Evolutionary conservation across 2,329 filamentous ascomycete genomes (phyloP).

Genomic region (Arthrobotrys pseudoclavata): DNA sequence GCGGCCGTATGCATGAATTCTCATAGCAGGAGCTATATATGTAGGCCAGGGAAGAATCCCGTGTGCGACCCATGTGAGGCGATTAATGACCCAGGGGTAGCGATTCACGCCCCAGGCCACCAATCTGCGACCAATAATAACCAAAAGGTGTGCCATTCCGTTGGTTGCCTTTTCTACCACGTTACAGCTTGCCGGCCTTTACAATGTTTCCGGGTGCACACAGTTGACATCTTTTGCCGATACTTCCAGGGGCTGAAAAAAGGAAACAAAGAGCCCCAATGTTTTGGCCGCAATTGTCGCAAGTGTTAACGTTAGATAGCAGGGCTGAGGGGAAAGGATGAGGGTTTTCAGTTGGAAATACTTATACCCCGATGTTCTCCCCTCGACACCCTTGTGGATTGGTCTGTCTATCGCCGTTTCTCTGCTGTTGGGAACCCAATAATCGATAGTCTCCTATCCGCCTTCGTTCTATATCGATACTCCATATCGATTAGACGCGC

Average conservation of each 20-base stretch:
- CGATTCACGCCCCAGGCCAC: conserved; percentile 14
- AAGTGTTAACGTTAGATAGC: conserved; percentile 6
- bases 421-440: not conserved
- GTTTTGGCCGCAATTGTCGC: not conserved
- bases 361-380: conserved; percentile 18
- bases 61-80: conserved; percentile 21
- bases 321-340: conserved; percentile 6
- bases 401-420: not conserved
- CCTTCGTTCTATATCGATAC: not conserved
- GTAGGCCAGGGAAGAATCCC: conserved; percentile 1
- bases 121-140: conserved; percentile 34
- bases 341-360: not conserved
- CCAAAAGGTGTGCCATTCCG: not conserved
- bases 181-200: not conserved
- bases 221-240: conserved; percentile 11
- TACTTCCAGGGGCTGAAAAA: conserved; percentile 46
- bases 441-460: not conserved
- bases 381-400: not conserved
- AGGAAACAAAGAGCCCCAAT: conserved; percentile 28
- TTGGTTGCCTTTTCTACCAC: conserved; percentile 12
- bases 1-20: no score
- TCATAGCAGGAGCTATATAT: not conserved
- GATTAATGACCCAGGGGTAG: conserved; percentile 10
- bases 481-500: conserved; percentile 13
- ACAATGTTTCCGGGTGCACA: conserved; percentile 3